These are phyloP conservation scores for Suhomyces pyralidae DNA, from an alignment of 805 yeast species.

Conservation along the genomic window DNA sequence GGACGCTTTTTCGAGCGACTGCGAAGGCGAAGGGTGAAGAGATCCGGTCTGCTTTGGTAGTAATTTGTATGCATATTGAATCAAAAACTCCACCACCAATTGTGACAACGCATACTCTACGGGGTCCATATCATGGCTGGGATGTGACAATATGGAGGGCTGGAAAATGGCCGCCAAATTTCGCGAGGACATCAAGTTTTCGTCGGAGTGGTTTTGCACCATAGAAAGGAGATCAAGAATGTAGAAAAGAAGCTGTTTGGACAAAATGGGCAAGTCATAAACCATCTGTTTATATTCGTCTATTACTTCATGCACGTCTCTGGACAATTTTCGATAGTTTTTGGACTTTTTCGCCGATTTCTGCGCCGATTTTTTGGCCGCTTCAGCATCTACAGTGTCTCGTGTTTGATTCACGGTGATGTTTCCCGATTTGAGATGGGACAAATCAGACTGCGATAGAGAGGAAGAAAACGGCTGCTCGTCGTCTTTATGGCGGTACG, in stretches of 20 bases:
- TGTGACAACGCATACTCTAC: constrained; percentile 87
- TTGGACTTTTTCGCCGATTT: constrained; percentile 37
- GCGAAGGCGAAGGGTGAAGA: not conserved
- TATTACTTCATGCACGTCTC: constrained; percentile 66
- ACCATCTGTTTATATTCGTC: constrained; percentile 69
- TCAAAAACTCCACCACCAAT: constrained; percentile 81
- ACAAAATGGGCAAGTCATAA: constrained; percentile 66
- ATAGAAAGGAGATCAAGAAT: constrained; percentile 81
- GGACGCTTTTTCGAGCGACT: not conserved
- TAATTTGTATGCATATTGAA: constrained; percentile 78
- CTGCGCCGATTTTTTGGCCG: constrained; percentile 10
- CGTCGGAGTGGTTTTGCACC: constrained; percentile 73
- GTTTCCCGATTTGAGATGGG: not conserved
- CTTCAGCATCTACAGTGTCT: not conserved
- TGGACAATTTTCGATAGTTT: constrained; percentile 55
- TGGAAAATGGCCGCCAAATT: constrained; percentile 95
- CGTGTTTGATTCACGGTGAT: not conserved
- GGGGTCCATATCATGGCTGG: constrained; percentile 88
- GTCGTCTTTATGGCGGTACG: constrained; percentile 3
- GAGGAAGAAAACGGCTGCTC: not conserved
- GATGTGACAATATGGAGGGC: constrained; percentile 92
- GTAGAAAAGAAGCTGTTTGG: constrained; percentile 81
- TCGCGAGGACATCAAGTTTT: constrained; percentile 87
- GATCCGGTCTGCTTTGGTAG: constrained; percentile 47
- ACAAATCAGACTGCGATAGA: constrained; percentile 1